Conservation (phyloP, 2,329 filamentous ascomycete genomes). For the Fonsecaea multimorphosa region DNA sequence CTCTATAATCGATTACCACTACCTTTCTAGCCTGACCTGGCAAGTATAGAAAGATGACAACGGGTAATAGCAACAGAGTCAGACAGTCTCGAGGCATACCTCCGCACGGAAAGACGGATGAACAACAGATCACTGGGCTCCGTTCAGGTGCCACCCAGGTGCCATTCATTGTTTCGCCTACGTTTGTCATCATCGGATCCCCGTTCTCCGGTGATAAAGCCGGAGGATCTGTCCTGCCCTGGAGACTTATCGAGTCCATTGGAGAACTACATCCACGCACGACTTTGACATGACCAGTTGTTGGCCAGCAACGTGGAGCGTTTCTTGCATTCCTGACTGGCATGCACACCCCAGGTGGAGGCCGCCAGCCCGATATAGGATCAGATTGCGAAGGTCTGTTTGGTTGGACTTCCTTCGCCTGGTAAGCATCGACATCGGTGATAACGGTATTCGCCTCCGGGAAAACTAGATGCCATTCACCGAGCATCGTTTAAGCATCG, state of each 20-base stretch:
- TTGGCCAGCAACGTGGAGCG: background rate
- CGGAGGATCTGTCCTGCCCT: background rate
- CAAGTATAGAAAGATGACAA: background rate
- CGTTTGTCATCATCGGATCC: background rate
- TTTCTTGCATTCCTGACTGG: background rate
- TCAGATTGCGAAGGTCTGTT: background rate
- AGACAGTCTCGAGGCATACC: background rate
- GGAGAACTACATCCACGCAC: background rate
- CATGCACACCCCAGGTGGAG: background rate
- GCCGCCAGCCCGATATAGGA: background rate
- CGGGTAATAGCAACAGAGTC: background rate
- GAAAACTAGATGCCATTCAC: background rate
- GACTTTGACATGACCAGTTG: background rate
- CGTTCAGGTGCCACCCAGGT: too few relatives aligned
- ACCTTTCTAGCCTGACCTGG: constrained; percentile 7
- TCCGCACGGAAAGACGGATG: background rate
- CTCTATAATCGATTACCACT: constrained; percentile 7
- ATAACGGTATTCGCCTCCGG: background rate
- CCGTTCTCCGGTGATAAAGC: background rate
- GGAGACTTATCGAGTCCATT: background rate
- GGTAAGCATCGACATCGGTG: background rate
- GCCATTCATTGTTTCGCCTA: background rate
- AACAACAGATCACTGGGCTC: background rate
- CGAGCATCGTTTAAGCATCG: background rate
- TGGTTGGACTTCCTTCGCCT: background rate